These are phyloP conservation scores for Brasilioporus rufonigricans DNA, from an alignment of 768 basidiomycete genomes.

Conservation along the genomic window DNA sequence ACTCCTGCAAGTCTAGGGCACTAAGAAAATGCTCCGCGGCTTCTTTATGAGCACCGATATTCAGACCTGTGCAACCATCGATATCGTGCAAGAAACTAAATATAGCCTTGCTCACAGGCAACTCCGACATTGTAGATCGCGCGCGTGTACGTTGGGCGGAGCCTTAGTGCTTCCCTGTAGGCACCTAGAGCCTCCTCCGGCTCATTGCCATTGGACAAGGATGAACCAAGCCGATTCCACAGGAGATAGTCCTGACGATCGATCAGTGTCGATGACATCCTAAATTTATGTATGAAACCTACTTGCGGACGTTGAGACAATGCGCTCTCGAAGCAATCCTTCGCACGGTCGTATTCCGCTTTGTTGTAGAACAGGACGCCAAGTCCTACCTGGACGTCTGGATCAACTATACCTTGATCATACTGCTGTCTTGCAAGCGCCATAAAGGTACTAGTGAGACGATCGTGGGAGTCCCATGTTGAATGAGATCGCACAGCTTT, in stretches of 20 bases:
- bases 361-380: conserved; percentile 93
- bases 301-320: conserved; percentile 75
- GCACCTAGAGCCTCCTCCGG: conserved; percentile 92
- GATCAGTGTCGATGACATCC: not conserved
- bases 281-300: conserved; percentile 14
- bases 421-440: conserved; percentile 82
- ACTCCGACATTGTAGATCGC: conserved; percentile 98
- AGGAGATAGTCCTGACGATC: conserved; percentile 74
- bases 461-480: conserved; percentile 80
- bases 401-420: conserved; percentile 64
- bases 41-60: conserved; percentile 93
- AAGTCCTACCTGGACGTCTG: conserved; percentile 91
- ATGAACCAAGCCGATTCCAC: conserved; percentile 96
- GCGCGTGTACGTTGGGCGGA: conserved; percentile 94
- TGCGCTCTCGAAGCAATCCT: conserved; percentile 93
- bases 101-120: conserved; percentile 66
- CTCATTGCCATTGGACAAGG: conserved; percentile 88
- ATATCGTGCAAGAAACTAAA: not conserved
- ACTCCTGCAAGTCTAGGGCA: conserved; percentile 76
- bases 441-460: conserved; percentile 82
- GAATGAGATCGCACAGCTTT: conserved; percentile 53
- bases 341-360: conserved; percentile 81
- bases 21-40: conserved; percentile 95
- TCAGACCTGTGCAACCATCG: conserved; percentile 62
- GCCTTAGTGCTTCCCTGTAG: conserved; percentile 84